phyloP scores from a whole-genome alignment of 768 basidiomycete species.

The Strobilomyces echinocephalus region DNA sequence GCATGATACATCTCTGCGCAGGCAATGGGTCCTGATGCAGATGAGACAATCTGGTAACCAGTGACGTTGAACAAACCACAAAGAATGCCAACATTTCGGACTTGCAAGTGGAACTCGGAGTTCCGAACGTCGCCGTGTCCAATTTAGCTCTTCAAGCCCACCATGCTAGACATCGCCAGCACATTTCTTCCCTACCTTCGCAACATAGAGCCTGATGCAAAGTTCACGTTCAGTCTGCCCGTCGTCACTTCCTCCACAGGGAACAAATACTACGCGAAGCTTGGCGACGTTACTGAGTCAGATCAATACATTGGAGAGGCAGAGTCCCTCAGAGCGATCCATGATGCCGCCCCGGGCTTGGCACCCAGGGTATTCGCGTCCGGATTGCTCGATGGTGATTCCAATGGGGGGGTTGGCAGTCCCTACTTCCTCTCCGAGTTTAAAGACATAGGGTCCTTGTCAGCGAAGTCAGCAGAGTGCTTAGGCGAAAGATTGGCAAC shows the following conservation, averaged over 20 bases:
- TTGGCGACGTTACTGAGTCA: conserved; percentile 44
- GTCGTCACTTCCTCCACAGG: conserved; percentile 55
- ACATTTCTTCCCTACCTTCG: conserved; percentile 43
- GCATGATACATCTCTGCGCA: too few species aligned
- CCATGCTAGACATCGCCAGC: conserved; percentile 16
- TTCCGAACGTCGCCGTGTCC: neutral
- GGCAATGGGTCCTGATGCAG: too few species aligned
- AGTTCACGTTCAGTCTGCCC: conserved; percentile 45
- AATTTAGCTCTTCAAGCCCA: neutral
- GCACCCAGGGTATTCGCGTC: conserved; percentile 53
- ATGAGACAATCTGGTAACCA: too few species aligned
- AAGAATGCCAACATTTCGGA: too few species aligned
- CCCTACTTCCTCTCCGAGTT: conserved; percentile 76
- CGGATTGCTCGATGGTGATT: conserved; percentile 34
- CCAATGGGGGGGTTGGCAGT: conserved; percentile 30
- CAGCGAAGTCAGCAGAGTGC: conserved; percentile 39
- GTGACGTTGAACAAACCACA: too few species aligned
- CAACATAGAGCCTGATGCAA: conserved; percentile 44
- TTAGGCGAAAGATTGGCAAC: conserved; percentile 61
- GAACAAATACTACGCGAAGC: conserved; percentile 57
- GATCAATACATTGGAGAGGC: conserved; percentile 71
- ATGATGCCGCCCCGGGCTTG: conserved; percentile 61
- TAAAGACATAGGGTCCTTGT: conserved; percentile 52
- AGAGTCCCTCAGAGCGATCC: conserved; percentile 61
- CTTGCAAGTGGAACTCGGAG: too few species aligned